These are phyloP conservation scores for Alnus rubra DNA, from an alignment of 306 rosid genomes.

Conservation along the genomic window DNA sequence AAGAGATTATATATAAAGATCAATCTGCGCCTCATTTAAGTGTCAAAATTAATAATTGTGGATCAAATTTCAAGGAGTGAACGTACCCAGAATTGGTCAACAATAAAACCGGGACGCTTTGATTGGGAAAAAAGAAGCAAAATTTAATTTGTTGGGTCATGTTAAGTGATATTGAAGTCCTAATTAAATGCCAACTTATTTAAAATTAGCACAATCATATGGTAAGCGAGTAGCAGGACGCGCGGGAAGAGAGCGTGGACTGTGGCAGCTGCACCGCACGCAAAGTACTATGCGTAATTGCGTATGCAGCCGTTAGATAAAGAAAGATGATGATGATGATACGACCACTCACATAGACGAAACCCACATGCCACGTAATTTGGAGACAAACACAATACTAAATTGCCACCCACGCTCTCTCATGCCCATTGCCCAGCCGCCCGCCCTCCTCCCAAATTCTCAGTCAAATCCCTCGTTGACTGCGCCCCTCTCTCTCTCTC, in stretches of 20 bases:
- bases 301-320: constrained; percentile 43
- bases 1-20: too few species aligned
- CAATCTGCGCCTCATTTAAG: too few species aligned
- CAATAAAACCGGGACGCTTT: too few species aligned
- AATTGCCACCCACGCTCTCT: constrained; percentile 29
- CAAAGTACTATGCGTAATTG: constrained; percentile 5
- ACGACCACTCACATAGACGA: constrained; percentile 27
- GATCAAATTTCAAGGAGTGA: too few species aligned
- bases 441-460: constrained; percentile 36
- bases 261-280: constrained; percentile 20
- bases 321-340: constrained; percentile 19
- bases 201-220: not conserved
- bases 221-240: not conserved
- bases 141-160: too few species aligned
- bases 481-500: constrained; percentile 14
- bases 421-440: constrained; percentile 42
- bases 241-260: not conserved
- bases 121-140: too few species aligned
- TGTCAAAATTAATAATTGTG: too few species aligned
- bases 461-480: constrained; percentile 77
- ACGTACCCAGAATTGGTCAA: too few species aligned
- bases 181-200: not conserved
- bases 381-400: constrained; percentile 33
- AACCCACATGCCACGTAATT: constrained; percentile 76
- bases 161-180: not conserved